Percentiles rank a stretch among this genome's conserved stretches.
These are phyloP conservation scores for Microascus cirrosus DNA, from an alignment of 2,329 filamentous ascomycete species.

Conservation along the genomic window DNA sequence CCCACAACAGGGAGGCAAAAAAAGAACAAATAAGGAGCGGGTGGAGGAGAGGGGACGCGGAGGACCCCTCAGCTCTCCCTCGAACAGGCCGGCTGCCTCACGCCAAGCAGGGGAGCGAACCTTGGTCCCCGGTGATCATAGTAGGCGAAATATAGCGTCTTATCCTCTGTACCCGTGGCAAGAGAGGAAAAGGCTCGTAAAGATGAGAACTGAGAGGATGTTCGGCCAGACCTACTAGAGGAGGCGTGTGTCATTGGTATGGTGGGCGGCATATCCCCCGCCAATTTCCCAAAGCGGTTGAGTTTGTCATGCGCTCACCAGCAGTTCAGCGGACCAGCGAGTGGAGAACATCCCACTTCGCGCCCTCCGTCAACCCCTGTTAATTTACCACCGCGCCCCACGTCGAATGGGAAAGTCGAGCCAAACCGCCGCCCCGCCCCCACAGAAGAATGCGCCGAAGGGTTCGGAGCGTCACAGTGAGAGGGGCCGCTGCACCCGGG, in stretches of 20 bases:
- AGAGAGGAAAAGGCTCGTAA: not conserved
- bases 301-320: conserved; percentile 27
- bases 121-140: conserved; percentile 18
- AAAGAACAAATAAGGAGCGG: not conserved
- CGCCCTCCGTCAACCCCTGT: not conserved
- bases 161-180: not conserved
- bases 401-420: not conserved
- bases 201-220: too few relatives aligned
- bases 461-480: not conserved
- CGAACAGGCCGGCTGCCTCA: not conserved
- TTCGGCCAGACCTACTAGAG: too few relatives aligned
- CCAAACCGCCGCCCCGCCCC: conserved; percentile 8
- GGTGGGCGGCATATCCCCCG: conserved; percentile 19
- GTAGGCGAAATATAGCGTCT: conserved; percentile 21
- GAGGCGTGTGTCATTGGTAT: conserved; percentile 9
- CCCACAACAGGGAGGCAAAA: not conserved
- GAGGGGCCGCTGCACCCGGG: not conserved
- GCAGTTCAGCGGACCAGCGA: too few relatives aligned
- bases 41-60: not conserved
- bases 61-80: not conserved
- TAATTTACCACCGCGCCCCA: not conserved
- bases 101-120: not conserved
- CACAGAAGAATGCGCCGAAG: conserved; percentile 32
- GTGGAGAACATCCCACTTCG: not conserved
- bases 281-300: conserved; percentile 32